These are phyloP conservation scores for Acacia acuminata DNA, from an alignment of 306 rosid genomes.

Conservation along the genomic window DNA sequence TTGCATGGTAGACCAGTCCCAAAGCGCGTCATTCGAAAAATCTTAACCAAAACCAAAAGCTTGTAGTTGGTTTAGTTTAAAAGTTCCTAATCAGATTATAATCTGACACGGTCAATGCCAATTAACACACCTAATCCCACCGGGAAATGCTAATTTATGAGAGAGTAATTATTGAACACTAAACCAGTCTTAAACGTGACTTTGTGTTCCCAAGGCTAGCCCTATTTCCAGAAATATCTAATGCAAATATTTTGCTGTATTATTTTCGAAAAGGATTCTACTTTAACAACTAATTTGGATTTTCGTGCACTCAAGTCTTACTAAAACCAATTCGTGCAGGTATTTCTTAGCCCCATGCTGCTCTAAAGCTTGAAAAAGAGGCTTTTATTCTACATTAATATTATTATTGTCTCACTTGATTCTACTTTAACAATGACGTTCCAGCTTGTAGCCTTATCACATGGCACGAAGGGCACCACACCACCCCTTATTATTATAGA, in stretches of 20 bases:
- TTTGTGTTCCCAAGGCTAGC: slow-evolving; percentile 28
- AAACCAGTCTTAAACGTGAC: slow-evolving; percentile 26
- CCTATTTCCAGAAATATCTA: slow-evolving; percentile 28
- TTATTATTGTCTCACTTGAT: slow-evolving; percentile 15
- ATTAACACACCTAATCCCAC: slow-evolving; percentile 39
- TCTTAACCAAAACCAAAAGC: not conserved
- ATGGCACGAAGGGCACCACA: slow-evolving; percentile 20
- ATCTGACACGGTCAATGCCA: slow-evolving; percentile 22
- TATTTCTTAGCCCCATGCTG: slow-evolving; percentile 21
- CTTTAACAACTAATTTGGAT: slow-evolving; percentile 48
- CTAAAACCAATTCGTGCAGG: slow-evolving; percentile 8
- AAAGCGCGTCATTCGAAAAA: not conserved
- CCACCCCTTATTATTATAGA: slow-evolving; percentile 16
- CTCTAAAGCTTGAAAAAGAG: slow-evolving; percentile 12
- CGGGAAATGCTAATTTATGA: slow-evolving; percentile 21
- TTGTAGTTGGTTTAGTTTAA: slow-evolving; percentile 15
- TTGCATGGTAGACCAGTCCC: not conserved
- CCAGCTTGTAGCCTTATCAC: slow-evolving; percentile 38
- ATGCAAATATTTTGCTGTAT: slow-evolving; percentile 14
- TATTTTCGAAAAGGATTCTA: slow-evolving; percentile 22
- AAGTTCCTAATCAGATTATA: slow-evolving; percentile 27
- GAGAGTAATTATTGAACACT: slow-evolving; percentile 20
- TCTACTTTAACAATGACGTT: slow-evolving; percentile 24
- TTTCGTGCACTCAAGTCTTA: slow-evolving; percentile 51
- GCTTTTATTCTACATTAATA: slow-evolving; percentile 19